Conservation (phyloP, 2,329 filamentous ascomycete species). For the Ophiostoma sp. region DNA sequence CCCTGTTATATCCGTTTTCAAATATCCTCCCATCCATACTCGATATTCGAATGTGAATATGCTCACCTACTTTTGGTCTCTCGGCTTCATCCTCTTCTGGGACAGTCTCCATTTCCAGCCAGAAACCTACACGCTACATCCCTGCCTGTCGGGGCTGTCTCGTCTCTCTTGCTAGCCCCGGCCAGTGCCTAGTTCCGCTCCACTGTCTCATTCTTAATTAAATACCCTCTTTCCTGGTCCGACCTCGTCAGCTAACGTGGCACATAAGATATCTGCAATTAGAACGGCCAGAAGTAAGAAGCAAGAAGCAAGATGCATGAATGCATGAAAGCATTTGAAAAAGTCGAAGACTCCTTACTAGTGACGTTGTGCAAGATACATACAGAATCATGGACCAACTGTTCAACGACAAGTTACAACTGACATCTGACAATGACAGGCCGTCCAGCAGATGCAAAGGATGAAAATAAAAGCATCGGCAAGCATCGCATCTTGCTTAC, state of each 20-base stretch:
- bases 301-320: not conserved
- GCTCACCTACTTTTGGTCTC: not conserved
- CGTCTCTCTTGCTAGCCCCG: not conserved
- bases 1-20: too few relatives aligned
- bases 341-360: not conserved
- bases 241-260: too few relatives aligned
- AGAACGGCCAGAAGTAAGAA: not conserved
- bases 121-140: constrained; percentile 2
- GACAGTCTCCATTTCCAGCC: not conserved
- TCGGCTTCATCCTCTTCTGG: not conserved
- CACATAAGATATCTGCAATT: too few relatives aligned
- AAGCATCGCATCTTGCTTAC: not conserved
- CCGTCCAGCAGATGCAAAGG: not conserved
- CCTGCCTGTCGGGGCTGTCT: not conserved
- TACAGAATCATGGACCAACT: not conserved
- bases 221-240: not conserved
- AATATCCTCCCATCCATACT: too few relatives aligned
- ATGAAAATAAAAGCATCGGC: not conserved
- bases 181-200: not conserved
- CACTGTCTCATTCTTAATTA: not conserved
- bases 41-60: too few relatives aligned
- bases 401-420: constrained; percentile 2
- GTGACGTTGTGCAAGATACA: not conserved
- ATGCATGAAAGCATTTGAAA: not conserved
- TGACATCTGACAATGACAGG: not conserved